Evolutionary conservation across 176 grass and related monocot genomes (phyloP), one percentile per base, ranked within the genome.

Genomic region (Carex kokanica): DNA sequence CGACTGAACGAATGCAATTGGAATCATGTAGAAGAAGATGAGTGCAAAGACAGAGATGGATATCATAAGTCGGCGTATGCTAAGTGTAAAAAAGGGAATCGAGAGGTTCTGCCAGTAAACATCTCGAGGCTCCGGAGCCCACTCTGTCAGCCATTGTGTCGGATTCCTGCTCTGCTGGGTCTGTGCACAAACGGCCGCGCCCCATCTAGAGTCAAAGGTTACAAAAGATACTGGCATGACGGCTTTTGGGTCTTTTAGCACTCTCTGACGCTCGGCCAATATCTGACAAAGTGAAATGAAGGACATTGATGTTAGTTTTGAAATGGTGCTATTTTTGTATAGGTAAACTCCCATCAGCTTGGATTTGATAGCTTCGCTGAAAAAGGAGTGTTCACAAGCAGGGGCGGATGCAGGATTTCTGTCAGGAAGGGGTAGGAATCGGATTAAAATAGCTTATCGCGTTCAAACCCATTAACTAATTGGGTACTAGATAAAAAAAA

Each of bases 191-290:
- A 98, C 89, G 61, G 93, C 96, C 23, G 96, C 96, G 3, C 96
- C 95, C 93, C 96, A 98, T 91, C 96, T 91, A 0, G 96, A 98
- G 83, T 95, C 95, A 87, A 98, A 98, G 72, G 90, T 95, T 74
- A 95, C 92, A 82, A 98, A 98, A 59, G 95, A 90, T 80, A 98
- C 95, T n/a, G 88, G 95, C 89, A 98, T 98, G 38, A 98, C 27
- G 63, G 95, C 89, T 89, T 95, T 98, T 47, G 89, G 87, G 79
- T 98, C 91, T 88, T 86, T 93, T 34, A 95, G 83, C 87, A 98
- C 83, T 88, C 85, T 93, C 4, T 95, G 86, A 56, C 88, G 92
- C 79, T 95, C 92, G 0, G 91, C 81, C 84, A 84, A 77, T 83
- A 98, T 91, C 95, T 98, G 70, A 78, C 87, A 78, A 91, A 23